Conservation (phyloP, 2,329 filamentous ascomycete genomes). For the Leptographium flavum region DNA sequence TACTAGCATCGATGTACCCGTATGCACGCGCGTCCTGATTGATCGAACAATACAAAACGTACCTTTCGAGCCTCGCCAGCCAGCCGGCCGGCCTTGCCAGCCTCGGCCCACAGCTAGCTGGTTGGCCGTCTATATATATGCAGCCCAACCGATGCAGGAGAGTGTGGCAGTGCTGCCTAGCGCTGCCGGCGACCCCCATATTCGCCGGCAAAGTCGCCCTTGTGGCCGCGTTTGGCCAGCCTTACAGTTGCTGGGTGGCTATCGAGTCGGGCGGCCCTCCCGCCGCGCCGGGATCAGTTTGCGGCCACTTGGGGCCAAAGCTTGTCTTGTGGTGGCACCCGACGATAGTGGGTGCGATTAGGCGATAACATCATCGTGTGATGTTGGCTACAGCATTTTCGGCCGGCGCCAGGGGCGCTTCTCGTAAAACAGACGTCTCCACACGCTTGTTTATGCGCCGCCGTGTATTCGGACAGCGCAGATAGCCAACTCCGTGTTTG, state of each 20-base stretch:
- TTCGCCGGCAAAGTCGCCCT: neutral
- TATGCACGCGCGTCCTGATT: no score
- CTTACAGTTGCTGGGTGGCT: neutral
- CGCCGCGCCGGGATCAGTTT: neutral
- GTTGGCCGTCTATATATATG: neutral
- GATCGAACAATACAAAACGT: no score
- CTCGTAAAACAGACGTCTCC: no score
- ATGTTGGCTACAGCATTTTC: no score
- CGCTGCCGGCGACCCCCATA: slow-evolving; percentile 4
- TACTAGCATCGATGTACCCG: no score
- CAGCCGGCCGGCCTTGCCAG: no score
- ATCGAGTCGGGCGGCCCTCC: neutral
- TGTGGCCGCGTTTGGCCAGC: neutral
- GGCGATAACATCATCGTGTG: neutral
- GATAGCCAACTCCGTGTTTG: no score
- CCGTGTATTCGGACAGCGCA: no score
- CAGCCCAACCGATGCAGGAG: slow-evolving; percentile 11
- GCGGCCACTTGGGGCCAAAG: neutral
- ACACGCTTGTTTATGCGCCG: no score
- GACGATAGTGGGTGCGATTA: neutral
- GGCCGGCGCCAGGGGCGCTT: no score
- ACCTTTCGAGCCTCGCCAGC: no score
- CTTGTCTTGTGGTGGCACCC: neutral
- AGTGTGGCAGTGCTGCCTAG: slow-evolving; percentile 17
- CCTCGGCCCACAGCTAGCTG: no score